These are phyloP conservation scores for Trypanosoma vivax DNA, from an alignment of 208 protist species.

Conservation along the genomic window DNA sequence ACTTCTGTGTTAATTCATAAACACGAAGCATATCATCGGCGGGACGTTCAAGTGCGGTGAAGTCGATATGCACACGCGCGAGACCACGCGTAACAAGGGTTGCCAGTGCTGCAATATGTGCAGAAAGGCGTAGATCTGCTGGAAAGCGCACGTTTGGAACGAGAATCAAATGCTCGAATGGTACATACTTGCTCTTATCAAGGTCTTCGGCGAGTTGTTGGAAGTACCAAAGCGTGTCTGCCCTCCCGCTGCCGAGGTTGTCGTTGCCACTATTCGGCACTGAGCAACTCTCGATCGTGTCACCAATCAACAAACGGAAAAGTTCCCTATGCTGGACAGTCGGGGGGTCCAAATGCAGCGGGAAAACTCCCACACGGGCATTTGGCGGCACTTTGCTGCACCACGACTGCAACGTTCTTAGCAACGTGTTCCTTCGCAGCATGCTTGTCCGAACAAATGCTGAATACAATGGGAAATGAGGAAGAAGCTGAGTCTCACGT, in stretches of 20 bases:
- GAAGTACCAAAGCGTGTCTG: constrained; percentile 47
- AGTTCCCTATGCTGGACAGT: constrained; percentile 78
- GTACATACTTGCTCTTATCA: constrained; percentile 52
- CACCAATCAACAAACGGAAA: constrained; percentile 73
- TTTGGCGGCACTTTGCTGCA: constrained; percentile 32
- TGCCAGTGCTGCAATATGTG: constrained; percentile 76
- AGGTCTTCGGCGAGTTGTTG: constrained; percentile 59
- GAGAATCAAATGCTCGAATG: constrained; percentile 83
- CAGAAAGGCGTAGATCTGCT: constrained; percentile 63
- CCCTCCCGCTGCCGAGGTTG: not conserved
- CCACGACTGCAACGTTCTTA: constrained; percentile 5
- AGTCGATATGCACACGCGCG: constrained; percentile 76
- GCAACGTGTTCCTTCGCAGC: constrained; percentile 18
- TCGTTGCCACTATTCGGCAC: not conserved
- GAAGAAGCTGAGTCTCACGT: too few relatives aligned
- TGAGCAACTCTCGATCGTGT: not conserved
- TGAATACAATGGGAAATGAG: not conserved
- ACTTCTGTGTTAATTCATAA: constrained; percentile 63
- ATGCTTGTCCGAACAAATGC: not conserved
- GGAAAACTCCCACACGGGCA: constrained; percentile 75
- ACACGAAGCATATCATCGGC: constrained; percentile 81
- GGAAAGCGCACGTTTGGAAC: constrained; percentile 84
- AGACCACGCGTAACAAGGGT: constrained; percentile 68
- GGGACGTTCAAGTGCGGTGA: constrained; percentile 82
- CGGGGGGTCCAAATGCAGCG: constrained; percentile 82